These are phyloP conservation scores for Neurospora pannonica DNA, from an alignment of 495 filamentous ascomycete genomes.

Conservation along the genomic window DNA sequence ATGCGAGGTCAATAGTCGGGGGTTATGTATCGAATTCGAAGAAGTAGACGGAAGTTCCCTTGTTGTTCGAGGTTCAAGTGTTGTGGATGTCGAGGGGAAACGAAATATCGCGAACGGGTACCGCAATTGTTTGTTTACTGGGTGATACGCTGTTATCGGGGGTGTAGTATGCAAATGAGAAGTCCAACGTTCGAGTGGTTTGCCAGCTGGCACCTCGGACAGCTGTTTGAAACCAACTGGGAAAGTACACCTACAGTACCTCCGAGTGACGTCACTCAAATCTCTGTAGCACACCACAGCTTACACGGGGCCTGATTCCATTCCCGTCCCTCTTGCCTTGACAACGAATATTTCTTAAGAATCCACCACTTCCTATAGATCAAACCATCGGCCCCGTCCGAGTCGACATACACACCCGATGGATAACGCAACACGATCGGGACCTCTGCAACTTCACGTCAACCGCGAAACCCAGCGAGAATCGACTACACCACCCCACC, in stretches of 20 bases:
- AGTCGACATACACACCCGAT: background rate
- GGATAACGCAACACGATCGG: background rate
- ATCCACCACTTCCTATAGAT: background rate
- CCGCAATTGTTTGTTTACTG: background rate
- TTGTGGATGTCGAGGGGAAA: background rate
- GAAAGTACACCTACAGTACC: background rate
- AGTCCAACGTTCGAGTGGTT: background rate
- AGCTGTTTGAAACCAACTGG: background rate
- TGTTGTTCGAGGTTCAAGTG: background rate
- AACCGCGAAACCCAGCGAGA: background rate
- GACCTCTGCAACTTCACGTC: background rate
- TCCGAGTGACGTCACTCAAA: background rate
- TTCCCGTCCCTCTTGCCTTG: background rate
- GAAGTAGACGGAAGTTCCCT: background rate
- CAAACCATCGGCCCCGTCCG: background rate
- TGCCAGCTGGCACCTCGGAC: background rate
- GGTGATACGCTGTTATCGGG: background rate
- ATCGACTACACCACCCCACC: background rate
- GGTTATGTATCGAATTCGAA: background rate
- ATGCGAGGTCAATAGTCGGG: too few species aligned
- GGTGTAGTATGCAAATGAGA: background rate
- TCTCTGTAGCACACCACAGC: background rate
- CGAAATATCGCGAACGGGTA: background rate
- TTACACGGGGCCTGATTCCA: background rate
- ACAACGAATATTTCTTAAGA: background rate